Conservation (phyloP, 129 eudicot genomes). For the Lonicera japonica region DNA sequence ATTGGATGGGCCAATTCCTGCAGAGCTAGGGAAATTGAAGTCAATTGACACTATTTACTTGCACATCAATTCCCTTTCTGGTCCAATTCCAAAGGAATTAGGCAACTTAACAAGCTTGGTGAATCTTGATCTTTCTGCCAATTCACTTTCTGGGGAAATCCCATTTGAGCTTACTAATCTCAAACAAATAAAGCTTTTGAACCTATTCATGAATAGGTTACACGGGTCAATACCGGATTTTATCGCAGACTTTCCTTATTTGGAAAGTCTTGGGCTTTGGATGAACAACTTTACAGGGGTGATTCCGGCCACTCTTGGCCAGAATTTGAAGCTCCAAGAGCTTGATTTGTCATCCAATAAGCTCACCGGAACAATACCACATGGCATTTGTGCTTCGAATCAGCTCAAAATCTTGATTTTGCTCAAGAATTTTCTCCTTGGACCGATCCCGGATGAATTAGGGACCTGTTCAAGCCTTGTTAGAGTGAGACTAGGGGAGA, state of each 20-base stretch:
- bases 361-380: slow-evolving; percentile 54
- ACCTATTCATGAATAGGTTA: slow-evolving; percentile 41
- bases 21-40: slow-evolving; percentile 41
- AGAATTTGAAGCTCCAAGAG: slow-evolving; percentile 24
- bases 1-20: slow-evolving; percentile 36
- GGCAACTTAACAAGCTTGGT: slow-evolving; percentile 40
- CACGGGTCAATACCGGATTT: slow-evolving; percentile 46
- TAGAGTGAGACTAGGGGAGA: slow-evolving; percentile 43
- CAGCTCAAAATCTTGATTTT: slow-evolving; percentile 34
- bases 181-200: slow-evolving; percentile 26
- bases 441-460: slow-evolving; percentile 34
- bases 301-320: slow-evolving; percentile 37
- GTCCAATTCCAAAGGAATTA: slow-evolving; percentile 34
- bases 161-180: slow-evolving; percentile 35
- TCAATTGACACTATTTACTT: slow-evolving; percentile 33
- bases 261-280: slow-evolving; percentile 36
- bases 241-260: slow-evolving; percentile 35
- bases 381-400: slow-evolving; percentile 29
- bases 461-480: slow-evolving; percentile 36
- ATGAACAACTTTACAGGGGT: slow-evolving; percentile 46
- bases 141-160: slow-evolving; percentile 40
- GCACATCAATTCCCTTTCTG: slow-evolving; percentile 30
- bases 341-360: slow-evolving; percentile 50
- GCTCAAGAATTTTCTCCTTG: slow-evolving; percentile 36
- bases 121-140: slow-evolving; percentile 45